Evolutionary conservation across 2,329 filamentous ascomycete genomes (phyloP).

Genomic region (Alternaria arborescens): DNA sequence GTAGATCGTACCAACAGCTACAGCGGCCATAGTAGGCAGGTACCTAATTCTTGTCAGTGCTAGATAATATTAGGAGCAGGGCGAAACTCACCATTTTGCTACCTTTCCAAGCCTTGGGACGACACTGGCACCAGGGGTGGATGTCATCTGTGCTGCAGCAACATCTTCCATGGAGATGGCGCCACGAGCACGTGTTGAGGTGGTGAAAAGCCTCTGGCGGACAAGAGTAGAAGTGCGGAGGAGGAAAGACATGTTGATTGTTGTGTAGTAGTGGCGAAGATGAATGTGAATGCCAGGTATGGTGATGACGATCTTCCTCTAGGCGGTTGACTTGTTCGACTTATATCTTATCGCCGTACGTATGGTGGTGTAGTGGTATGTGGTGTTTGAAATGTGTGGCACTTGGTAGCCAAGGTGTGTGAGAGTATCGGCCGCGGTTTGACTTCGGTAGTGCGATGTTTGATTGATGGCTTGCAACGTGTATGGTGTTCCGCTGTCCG

Average conservation of each 20-base stretch:
- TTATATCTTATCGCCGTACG: constrained; percentile 13
- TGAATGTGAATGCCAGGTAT: constrained; percentile 2
- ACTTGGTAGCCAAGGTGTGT: constrained; percentile 21
- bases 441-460: constrained; percentile 13
- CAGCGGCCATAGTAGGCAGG: constrained; percentile 46
- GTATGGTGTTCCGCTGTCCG: constrained; percentile 25
- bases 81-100: constrained; percentile 40
- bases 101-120: constrained; percentile 45
- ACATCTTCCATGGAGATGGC: constrained; percentile 36
- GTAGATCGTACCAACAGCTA: constrained; percentile 44
- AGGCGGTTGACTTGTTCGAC: constrained; percentile 8
- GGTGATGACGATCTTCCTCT: constrained; percentile 9
- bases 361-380: background rate
- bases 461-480: constrained; percentile 23
- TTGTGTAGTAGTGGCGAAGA: constrained; percentile 13
- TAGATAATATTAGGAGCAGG: background rate
- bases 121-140: constrained; percentile 26
- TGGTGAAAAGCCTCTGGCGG: constrained; percentile 42
- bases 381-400: constrained; percentile 2
- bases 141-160: constrained; percentile 35
- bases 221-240: constrained; percentile 34
- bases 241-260: constrained; percentile 40
- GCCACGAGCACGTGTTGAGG: constrained; percentile 37
- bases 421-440: constrained; percentile 32
- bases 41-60: constrained; percentile 32